Base-by-base conservation (phyloP, 2,329 filamentous ascomycete species). In the Rhynchosporium secalis region DNA sequence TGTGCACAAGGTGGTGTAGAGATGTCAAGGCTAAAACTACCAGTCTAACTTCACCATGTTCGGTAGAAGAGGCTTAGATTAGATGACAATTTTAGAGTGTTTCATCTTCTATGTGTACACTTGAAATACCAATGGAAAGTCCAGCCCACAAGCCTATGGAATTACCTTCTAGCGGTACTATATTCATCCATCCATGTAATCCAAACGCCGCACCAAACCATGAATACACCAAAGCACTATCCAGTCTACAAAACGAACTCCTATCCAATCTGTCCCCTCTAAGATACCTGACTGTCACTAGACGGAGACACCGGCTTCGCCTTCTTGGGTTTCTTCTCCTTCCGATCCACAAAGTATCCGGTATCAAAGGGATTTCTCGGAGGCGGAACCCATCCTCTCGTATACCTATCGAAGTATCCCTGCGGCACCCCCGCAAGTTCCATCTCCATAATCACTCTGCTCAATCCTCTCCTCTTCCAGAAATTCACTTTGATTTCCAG, bases 391-490 rank as follows among this genome's bases (percentile, higher is more conserved):
- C 55, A 57, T 2, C 15, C 9, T 3, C 55, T 29, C 12, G 31
- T 36, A 26, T 38, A 33, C 15, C 48, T 47, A 41, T 36, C 15
- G 9, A 48, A n/a, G 12, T 57, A 57, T 20, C 28, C 41, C 1
- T 36, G 10, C 3, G 55, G 43, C 12, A 57, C 41, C 9, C 41
- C 55, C 29, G 41, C 55, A 28, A 33, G 26, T 9, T 47, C 31
- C 55, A 57, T 47, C 41, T 57, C 41, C 41, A 57, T 36, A 12
- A 57, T 33, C 31, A 33, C 29, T 6, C 28, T 20, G 15, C 43
- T 57, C 7, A 57, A 5, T 8, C 31, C 28, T 7, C 43, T 15
- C 4, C 29, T n/a, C 55, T 57, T 57, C 43, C 12, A 28, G 28
- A 38, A 46, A 31, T 48, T 33, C 3, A 33, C 31, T 7, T 31